phyloP scores from a whole-genome alignment of 345 rosid species.

The Eutrema heterophyllum region DNA sequence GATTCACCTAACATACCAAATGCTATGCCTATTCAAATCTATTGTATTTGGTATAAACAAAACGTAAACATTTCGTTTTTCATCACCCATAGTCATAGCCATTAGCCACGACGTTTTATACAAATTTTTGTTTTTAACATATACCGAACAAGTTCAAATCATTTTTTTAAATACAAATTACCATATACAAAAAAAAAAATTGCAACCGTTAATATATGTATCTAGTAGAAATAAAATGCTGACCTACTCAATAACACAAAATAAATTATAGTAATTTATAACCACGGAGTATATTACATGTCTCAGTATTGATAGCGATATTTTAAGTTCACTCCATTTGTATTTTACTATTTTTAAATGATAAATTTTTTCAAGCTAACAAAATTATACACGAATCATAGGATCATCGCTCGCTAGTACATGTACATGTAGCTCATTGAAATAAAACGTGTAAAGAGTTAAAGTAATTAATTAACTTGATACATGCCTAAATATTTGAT shows the following conservation, averaged over 20 bases:
- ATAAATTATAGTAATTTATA: neutral
- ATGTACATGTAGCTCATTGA: neutral
- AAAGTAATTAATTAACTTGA: neutral
- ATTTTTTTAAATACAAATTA: too few relatives aligned
- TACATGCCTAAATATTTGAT: neutral
- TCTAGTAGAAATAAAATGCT: too few relatives aligned
- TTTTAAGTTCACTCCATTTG: too few relatives aligned
- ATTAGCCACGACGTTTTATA: neutral
- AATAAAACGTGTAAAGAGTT: neutral
- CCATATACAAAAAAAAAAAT: too few relatives aligned
- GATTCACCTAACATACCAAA: conserved; percentile 8
- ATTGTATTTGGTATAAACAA: neutral
- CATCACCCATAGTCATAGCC: neutral
- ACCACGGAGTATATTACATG: neutral
- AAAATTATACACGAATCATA: neutral
- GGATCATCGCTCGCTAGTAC: neutral
- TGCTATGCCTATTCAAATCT: neutral
- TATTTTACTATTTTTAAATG: too few relatives aligned
- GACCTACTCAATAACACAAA: too few relatives aligned
- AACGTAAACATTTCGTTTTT: neutral
- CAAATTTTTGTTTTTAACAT: neutral
- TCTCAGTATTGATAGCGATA: neutral
- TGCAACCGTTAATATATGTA: too few relatives aligned
- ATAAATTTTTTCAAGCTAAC: neutral
- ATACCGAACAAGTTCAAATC: neutral